phyloP scores from a whole-genome alignment of 2,329 filamentous ascomycete genomes.

The Colletotrichum nymphaeae region DNA sequence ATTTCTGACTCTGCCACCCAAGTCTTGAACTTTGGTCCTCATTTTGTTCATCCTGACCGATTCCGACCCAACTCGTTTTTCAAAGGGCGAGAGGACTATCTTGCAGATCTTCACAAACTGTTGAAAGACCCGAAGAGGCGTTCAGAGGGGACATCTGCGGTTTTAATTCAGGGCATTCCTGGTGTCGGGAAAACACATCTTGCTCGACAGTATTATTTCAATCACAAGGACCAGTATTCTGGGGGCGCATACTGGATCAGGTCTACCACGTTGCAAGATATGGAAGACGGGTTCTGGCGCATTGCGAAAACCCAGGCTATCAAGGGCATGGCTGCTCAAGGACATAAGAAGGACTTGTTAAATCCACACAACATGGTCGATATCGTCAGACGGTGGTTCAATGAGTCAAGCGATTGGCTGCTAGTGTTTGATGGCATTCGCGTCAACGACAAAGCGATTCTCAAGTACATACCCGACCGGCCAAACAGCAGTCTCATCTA shows the following conservation, averaged over 20 bases:
- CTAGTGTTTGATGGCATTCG: slow-evolving; percentile 75
- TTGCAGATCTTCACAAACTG: slow-evolving; percentile 68
- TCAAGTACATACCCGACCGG: slow-evolving; percentile 72
- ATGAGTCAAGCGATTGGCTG: slow-evolving; percentile 71
- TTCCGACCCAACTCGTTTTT: slow-evolving; percentile 74
- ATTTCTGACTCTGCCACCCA: neutral
- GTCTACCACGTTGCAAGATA: slow-evolving; percentile 68
- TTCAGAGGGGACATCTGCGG: slow-evolving; percentile 69
- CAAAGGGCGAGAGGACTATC: slow-evolving; percentile 68
- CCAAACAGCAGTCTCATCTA: slow-evolving; percentile 74
- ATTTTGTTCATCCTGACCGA: slow-evolving; percentile 62
- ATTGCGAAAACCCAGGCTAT: slow-evolving; percentile 70
- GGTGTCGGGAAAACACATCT: slow-evolving; percentile 78
- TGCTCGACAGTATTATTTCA: slow-evolving; percentile 74
- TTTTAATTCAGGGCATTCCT: slow-evolving; percentile 72
- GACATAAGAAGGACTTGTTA: slow-evolving; percentile 45
- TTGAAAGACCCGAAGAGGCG: slow-evolving; percentile 68
- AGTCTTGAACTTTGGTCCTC: slow-evolving; percentile 24
- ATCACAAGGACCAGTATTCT: slow-evolving; percentile 67
- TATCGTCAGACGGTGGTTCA: slow-evolving; percentile 71
- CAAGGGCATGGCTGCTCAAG: slow-evolving; percentile 53
- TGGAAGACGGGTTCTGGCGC: slow-evolving; percentile 72
- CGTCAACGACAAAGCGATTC: slow-evolving; percentile 68
- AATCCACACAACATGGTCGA: slow-evolving; percentile 63
- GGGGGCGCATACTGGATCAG: slow-evolving; percentile 79